Conservation (phyloP, 2,329 filamentous ascomycete genomes). For the Beauveria brongniartii region DNA sequence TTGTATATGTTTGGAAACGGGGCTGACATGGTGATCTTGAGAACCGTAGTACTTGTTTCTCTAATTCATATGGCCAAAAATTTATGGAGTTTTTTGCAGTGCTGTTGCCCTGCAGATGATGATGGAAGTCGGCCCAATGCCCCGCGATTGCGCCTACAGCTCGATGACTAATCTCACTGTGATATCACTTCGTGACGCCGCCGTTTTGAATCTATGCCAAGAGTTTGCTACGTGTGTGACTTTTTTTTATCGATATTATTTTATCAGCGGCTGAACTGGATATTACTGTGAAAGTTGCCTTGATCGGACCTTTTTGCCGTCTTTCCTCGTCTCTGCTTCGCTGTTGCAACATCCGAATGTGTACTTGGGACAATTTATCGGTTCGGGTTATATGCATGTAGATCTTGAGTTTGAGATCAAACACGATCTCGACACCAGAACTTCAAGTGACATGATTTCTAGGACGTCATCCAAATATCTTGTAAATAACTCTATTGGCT, state of each 20-base stretch:
- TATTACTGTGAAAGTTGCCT: too few species aligned
- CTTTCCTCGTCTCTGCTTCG: too few species aligned
- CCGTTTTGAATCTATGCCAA: neutral
- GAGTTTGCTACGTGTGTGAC: neutral
- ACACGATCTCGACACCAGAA: too few species aligned
- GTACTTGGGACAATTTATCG: too few species aligned
- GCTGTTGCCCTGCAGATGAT: neutral
- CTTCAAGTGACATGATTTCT: too few species aligned
- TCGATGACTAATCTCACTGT: conserved; percentile 5
- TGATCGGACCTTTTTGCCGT: too few species aligned
- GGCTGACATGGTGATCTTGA: conserved; percentile 29
- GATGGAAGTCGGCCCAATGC: neutral
- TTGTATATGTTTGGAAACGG: conserved; percentile 71
- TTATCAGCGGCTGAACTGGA: too few species aligned
- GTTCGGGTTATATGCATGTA: too few species aligned
- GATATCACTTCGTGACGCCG: neutral
- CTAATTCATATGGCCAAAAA: neutral
- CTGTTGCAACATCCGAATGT: too few species aligned
- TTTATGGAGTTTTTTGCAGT: neutral
- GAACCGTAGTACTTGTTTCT: neutral
- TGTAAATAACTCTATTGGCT: neutral
- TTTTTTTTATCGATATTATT: too few species aligned
- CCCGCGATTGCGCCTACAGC: neutral
- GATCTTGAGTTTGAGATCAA: too few species aligned
- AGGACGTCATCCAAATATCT: too few species aligned